Percentiles rank a stretch among this genome's conserved stretches.
These are phyloP conservation scores for Amanita thiersii DNA, from an alignment of 768 basidiomycete species.

Conservation along the genomic window DNA sequence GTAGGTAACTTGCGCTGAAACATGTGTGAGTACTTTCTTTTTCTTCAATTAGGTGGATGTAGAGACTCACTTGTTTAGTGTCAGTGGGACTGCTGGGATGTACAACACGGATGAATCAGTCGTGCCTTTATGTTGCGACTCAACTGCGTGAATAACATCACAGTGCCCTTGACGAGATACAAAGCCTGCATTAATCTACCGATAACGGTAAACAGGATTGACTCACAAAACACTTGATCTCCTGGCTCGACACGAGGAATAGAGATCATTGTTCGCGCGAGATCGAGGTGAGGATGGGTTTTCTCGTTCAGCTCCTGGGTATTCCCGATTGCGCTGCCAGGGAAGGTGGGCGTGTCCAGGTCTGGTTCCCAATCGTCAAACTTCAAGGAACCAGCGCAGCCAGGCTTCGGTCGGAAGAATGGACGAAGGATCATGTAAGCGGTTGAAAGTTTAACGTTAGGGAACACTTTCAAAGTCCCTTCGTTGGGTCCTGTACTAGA, in stretches of 20 bases:
- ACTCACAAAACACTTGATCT: constrained; percentile 52
- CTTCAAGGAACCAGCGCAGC: constrained; percentile 20
- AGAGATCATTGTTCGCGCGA: constrained; percentile 48
- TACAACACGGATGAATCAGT: constrained; percentile 50
- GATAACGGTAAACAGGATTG: background rate
- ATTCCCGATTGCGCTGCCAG: constrained; percentile 44
- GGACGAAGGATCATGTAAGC: constrained; percentile 60
- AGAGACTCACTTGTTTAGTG: constrained; percentile 34
- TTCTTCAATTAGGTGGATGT: background rate
- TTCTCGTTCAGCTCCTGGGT: constrained; percentile 45
- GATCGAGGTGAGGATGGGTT: constrained; percentile 57
- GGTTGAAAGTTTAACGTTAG: constrained; percentile 43
- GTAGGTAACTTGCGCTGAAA: constrained; percentile 37
- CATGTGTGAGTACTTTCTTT: background rate
- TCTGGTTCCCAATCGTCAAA: constrained; percentile 50
- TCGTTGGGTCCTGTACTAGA: constrained; percentile 47
- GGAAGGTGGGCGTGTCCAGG: constrained; percentile 41
- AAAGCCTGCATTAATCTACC: no score
- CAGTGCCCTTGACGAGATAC: constrained; percentile 34
- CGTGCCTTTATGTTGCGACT: constrained; percentile 34
- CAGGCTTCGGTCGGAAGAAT: constrained; percentile 42
- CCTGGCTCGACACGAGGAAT: constrained; percentile 54
- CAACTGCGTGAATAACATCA: constrained; percentile 50
- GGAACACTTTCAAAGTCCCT: constrained; percentile 59
- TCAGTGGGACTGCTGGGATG: constrained; percentile 46